A percentile compares a stretch with the other conserved stretches of the same genome.
Evolutionary conservation across 2,329 filamentous ascomycete genomes (phyloP).

Genomic region (Ophiostoma pallidulum): DNA sequence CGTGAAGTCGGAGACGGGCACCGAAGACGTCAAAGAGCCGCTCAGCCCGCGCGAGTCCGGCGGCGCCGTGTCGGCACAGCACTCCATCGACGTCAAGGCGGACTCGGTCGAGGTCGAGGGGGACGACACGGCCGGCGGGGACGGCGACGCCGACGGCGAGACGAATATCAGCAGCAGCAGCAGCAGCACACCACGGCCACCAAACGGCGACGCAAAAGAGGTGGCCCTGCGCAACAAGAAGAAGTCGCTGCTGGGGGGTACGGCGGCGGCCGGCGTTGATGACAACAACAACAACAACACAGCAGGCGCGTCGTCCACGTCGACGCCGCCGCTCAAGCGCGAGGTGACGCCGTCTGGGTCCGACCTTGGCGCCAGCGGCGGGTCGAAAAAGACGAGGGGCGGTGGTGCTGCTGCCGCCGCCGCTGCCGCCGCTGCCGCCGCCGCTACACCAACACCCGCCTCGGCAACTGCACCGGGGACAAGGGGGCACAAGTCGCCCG

Average conservation of each 20-base stretch:
- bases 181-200: neutral
- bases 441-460: conserved; percentile 4
- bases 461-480: conserved; percentile 15
- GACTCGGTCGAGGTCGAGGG: conserved; percentile 32
- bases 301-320: neutral
- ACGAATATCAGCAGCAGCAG: too few species aligned
- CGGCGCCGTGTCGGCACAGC: conserved; percentile 37
- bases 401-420: neutral
- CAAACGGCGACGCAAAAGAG: neutral
- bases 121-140: conserved; percentile 18
- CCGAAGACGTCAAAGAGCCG: conserved; percentile 33
- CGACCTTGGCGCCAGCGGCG: neutral
- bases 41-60: conserved; percentile 44
- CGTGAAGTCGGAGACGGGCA: conserved; percentile 19
- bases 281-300: neutral
- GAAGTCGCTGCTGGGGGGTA: neutral
- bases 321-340: conserved; percentile 6
- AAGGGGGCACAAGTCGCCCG: conserved; percentile 6
- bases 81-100: conserved; percentile 44
- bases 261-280: neutral
- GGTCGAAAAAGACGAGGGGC: neutral
- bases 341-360: conserved; percentile 9
- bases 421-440: neutral
- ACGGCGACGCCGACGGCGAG: neutral
- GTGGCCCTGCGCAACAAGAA: neutral